phyloP scores from a whole-genome alignment of 805 yeast species.

The Debaryomyces hansenii region DNA sequence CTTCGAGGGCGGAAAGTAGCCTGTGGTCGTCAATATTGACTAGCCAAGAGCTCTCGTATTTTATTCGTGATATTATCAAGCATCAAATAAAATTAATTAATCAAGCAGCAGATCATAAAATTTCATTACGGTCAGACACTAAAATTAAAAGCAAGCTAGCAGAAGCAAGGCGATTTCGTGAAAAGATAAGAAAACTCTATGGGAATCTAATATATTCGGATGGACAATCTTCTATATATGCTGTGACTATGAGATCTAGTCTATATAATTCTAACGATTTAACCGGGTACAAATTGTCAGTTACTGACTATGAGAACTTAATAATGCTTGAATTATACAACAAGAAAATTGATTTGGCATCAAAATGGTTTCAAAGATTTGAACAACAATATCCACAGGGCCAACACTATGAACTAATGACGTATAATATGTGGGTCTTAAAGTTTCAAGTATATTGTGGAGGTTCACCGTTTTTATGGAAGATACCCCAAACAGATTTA shows the following conservation, averaged over 20 bases:
- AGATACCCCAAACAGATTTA: conserved; percentile 17
- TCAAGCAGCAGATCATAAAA: conserved; percentile 9
- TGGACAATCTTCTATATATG: conserved; percentile 18
- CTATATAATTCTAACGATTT: conserved; percentile 13
- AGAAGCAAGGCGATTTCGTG: conserved; percentile 13
- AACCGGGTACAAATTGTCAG: conserved; percentile 15
- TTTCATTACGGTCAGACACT: conserved; percentile 1
- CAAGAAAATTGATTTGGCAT: conserved; percentile 39
- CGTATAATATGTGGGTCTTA: conserved; percentile 35
- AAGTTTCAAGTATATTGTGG: conserved; percentile 32
- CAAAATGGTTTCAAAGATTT: conserved; percentile 38
- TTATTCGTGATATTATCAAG: conserved; percentile 15
- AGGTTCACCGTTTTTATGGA: conserved; percentile 35
- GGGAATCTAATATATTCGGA: conserved; percentile 20
- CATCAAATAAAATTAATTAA: conserved; percentile 17
- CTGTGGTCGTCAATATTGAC: conserved; percentile 10
- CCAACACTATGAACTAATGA: conserved; percentile 19
- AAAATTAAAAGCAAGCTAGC: conserved; percentile 5
- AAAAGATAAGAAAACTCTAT: conserved; percentile 24
- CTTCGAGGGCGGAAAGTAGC: conserved; percentile 4
- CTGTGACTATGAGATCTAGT: conserved; percentile 11
- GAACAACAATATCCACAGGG: conserved; percentile 19
- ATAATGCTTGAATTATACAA: conserved; percentile 34
- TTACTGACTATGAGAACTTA: conserved; percentile 39
- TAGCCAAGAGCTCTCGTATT: conserved; percentile 19